These are phyloP conservation scores for Lagenidium sp. DNA, from an alignment of 352 stramenopile genomes.

Conservation along the genomic window DNA sequence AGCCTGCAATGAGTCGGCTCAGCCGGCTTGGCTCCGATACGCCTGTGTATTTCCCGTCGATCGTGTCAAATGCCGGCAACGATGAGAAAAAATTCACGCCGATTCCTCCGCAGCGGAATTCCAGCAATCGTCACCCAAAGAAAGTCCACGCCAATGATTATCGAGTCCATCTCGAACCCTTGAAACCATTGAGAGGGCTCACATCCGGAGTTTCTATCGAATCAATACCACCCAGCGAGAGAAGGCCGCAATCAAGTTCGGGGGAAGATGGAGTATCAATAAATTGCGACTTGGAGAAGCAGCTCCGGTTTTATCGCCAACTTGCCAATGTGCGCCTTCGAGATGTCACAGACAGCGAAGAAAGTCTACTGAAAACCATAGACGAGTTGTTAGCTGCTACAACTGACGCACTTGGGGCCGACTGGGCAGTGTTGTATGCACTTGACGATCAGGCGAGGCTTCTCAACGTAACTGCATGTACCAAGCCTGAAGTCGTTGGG, in stretches of 20 bases:
- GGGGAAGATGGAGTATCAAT: not conserved
- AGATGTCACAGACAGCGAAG: conserved; percentile 27
- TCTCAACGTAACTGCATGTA: conserved; percentile 44
- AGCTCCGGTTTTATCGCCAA: conserved; percentile 52
- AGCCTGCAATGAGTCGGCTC: not conserved
- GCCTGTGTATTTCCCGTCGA: not conserved
- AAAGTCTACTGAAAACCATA: conserved; percentile 33
- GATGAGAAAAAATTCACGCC: conserved; percentile 16
- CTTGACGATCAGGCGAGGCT: conserved; percentile 21
- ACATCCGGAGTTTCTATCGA: too few species aligned
- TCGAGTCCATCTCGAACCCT: conserved; percentile 38
- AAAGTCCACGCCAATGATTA: conserved; percentile 26
- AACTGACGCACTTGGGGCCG: conserved; percentile 26
- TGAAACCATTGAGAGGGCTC: conserved; percentile 8
- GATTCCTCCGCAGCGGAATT: conserved; percentile 32
- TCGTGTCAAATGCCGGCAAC: not conserved
- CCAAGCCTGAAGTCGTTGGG: conserved; percentile 23
- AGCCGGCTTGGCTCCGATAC: not conserved
- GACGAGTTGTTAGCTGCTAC: conserved; percentile 29
- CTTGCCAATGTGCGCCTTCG: conserved; percentile 40
- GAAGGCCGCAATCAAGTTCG: not conserved
- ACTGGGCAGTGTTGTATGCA: conserved; percentile 46
- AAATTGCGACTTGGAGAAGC: conserved; percentile 19
- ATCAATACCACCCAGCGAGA: not conserved
- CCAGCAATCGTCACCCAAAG: conserved; percentile 37